Conservation (phyloP, 1,284 basidiomycete species). For the Inonotus hispidus region DNA sequence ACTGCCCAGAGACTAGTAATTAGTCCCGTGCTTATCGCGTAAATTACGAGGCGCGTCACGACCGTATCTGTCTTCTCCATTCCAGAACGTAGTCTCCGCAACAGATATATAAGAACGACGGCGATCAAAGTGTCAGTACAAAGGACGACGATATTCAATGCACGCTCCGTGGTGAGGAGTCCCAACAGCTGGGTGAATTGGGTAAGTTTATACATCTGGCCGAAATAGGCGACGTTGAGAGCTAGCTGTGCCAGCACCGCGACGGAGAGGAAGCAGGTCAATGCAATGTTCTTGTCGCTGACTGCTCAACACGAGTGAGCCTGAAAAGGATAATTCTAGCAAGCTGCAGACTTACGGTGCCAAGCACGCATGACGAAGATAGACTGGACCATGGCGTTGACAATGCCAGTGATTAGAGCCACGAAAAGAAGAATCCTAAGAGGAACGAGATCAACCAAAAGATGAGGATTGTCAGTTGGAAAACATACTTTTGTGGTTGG, state of each 20-base stretch:
- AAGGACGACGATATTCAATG: not conserved
- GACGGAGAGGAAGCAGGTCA: not conserved
- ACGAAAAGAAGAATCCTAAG: not conserved
- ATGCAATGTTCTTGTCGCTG: not conserved
- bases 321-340: not conserved
- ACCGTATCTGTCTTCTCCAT: constrained; percentile 8
- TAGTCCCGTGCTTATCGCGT: constrained; percentile 4
- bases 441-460: not conserved
- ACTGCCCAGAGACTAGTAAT: not conserved
- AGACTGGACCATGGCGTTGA: not conserved
- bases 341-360: constrained; percentile 3
- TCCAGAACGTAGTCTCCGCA: not conserved
- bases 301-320: not conserved
- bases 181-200: not conserved
- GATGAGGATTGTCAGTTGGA: too few species aligned
- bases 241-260: not conserved
- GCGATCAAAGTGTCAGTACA: constrained; percentile 1
- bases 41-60: not conserved
- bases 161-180: not conserved
- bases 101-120: not conserved
- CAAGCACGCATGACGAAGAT: not conserved
- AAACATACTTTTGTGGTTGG: not conserved
- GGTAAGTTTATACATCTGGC: not conserved
- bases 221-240: not conserved
- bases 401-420: not conserved